Conservation (phyloP, 202 grass and related monocot genomes). For the Dendrocalamus latiflorus region DNA sequence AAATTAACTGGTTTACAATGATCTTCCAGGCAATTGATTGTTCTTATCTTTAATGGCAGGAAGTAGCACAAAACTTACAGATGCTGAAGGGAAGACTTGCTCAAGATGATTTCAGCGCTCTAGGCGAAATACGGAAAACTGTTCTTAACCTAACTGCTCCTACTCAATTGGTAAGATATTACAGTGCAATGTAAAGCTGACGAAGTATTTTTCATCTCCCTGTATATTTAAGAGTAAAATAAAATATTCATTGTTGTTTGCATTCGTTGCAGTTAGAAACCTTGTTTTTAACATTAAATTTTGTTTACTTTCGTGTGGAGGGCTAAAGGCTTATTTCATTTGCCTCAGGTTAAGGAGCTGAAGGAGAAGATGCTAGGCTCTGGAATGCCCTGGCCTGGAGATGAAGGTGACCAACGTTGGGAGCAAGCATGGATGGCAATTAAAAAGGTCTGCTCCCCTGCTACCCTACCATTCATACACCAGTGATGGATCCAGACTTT, state of each 20-base stretch:
- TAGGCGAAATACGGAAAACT: constrained; percentile 61
- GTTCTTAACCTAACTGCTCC: constrained; percentile 69
- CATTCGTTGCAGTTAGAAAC: constrained; percentile 13
- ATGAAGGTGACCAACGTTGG: constrained; percentile 83
- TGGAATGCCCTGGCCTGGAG: constrained; percentile 94
- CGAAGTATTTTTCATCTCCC: not conserved
- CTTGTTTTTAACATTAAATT: not conserved
- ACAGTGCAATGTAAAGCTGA: not conserved
- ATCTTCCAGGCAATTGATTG: not conserved
- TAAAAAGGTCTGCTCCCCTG: constrained; percentile 79
- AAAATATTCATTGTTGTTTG: not conserved
- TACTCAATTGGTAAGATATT: constrained; percentile 57
- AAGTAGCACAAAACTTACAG: constrained; percentile 60
- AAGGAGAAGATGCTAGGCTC: constrained; percentile 76
- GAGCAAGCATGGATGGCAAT: constrained; percentile 93
- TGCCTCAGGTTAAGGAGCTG: constrained; percentile 75
- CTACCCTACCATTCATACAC: constrained; percentile 6
- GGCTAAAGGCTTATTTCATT: constrained; percentile 16
- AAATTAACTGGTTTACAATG: not conserved
- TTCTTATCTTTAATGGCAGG: constrained; percentile 49
- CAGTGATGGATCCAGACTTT: not conserved
- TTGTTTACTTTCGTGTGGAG: constrained; percentile 13
- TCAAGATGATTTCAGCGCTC: constrained; percentile 63
- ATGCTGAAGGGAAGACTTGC: constrained; percentile 59
- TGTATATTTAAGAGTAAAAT: not conserved